Conservation (phyloP, 192 early-diverging fungal genomes). For the Thamnidium elegans region DNA sequence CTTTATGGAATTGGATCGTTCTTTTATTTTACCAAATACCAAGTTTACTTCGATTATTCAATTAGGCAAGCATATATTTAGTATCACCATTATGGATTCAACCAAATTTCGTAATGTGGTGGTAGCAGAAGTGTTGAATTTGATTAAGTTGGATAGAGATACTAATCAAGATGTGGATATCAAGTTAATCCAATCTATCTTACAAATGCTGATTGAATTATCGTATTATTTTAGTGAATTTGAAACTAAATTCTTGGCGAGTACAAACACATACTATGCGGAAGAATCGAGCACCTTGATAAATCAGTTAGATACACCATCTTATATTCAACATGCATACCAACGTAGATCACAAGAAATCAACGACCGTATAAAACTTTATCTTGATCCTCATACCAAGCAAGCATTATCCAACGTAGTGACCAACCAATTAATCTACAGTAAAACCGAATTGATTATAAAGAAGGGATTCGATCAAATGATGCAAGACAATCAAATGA, state of each 20-base stretch:
- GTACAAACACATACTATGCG: slow-evolving; percentile 69
- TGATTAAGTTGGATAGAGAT: slow-evolving; percentile 12
- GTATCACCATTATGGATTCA: neutral
- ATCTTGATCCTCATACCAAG: slow-evolving; percentile 65
- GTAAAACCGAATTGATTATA: slow-evolving; percentile 65
- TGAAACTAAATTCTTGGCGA: slow-evolving; percentile 67
- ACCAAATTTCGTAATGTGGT: neutral
- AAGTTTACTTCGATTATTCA: slow-evolving; percentile 6
- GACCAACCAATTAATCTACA: slow-evolving; percentile 65
- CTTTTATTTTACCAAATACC: slow-evolving; percentile 5
- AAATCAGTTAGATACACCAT: slow-evolving; percentile 49
- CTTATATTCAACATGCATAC: slow-evolving; percentile 71
- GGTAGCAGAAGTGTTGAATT: neutral
- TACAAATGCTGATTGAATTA: slow-evolving; percentile 75
- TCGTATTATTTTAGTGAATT: slow-evolving; percentile 75
- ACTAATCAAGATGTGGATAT: slow-evolving; percentile 61
- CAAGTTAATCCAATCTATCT: slow-evolving; percentile 54
- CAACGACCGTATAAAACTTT: slow-evolving; percentile 51
- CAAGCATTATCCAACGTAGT: slow-evolving; percentile 57
- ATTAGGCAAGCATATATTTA: slow-evolving; percentile 11
- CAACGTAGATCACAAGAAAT: slow-evolving; percentile 69
- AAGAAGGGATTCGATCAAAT: slow-evolving; percentile 72
- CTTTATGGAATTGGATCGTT: slow-evolving; percentile 21
- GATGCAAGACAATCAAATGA: slow-evolving; percentile 57
- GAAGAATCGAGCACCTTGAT: slow-evolving; percentile 63